These are phyloP conservation scores for Chytriomyces confervae DNA, from an alignment of 192 early-diverging fungal species.

Conservation along the genomic window DNA sequence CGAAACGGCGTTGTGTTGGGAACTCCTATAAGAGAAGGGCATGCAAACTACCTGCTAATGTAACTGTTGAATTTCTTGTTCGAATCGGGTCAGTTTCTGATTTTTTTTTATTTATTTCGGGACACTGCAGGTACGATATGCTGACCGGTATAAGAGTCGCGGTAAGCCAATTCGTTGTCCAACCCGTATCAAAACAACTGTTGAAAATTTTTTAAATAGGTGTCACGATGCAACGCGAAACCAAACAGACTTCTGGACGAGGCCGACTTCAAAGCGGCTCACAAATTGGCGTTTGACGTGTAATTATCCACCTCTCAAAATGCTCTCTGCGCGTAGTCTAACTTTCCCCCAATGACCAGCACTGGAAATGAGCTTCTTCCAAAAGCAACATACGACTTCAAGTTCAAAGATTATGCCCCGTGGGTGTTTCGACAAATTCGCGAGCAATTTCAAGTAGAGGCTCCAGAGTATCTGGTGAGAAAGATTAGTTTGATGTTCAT, in stretches of 20 bases:
- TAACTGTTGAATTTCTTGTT: background rate
- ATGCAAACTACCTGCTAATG: conserved; percentile 95
- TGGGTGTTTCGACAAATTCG: conserved; percentile 94
- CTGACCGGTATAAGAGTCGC: conserved; percentile 92
- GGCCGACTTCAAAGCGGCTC: conserved; percentile 81
- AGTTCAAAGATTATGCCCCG: conserved; percentile 99
- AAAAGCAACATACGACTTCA: conserved; percentile 95
- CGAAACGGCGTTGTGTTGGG: conserved; percentile 60
- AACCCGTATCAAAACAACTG: too few species aligned
- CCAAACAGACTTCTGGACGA: conserved; percentile 58
- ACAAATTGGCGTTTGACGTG: conserved; percentile 97
- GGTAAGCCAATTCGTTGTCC: conserved; percentile 49
- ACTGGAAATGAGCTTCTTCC: conserved; percentile 96
- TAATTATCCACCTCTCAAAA: conserved; percentile 44
- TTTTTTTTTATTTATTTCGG: conserved; percentile 36
- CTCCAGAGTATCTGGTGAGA: conserved; percentile 92
- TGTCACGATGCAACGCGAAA: conserved; percentile 88
- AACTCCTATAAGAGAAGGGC: conserved; percentile 89
- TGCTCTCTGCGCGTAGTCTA: background rate
- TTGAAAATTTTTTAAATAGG: conserved; percentile 25
- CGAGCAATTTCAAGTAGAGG: conserved; percentile 85
- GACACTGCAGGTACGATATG: conserved; percentile 77
- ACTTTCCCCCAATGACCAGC: conserved; percentile 34
- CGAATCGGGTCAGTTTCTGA: background rate
- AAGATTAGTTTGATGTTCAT: conserved; percentile 11